These are phyloP conservation scores for Yamadazyma takamatsuzukensis DNA, from an alignment of 805 yeast species.

Conservation along the genomic window DNA sequence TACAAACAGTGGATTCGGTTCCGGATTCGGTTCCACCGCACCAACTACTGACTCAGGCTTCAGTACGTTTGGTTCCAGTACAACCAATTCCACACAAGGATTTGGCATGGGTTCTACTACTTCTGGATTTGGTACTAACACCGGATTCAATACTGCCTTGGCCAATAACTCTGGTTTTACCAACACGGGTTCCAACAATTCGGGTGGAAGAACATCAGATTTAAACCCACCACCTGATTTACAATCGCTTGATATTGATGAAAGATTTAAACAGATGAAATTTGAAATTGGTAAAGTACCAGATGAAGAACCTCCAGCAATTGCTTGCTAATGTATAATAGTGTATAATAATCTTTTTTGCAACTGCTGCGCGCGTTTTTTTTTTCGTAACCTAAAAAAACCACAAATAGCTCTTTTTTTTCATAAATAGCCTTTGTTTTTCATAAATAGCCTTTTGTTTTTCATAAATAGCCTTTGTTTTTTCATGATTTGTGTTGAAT, in stretches of 20 bases:
- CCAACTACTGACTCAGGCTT: slow-evolving; percentile 1
- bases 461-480: not conserved
- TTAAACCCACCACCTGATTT: slow-evolving; percentile 5
- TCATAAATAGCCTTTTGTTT: not conserved
- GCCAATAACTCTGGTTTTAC: too few species aligned
- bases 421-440: not conserved
- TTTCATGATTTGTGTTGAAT: slow-evolving; percentile 84
- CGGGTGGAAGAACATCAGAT: not conserved
- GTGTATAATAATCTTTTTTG: not conserved
- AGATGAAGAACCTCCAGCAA: slow-evolving; percentile 63
- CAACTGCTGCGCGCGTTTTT: too few species aligned
- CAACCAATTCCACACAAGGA: too few species aligned
- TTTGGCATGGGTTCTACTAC: slow-evolving; percentile 2
- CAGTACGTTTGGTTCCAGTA: too few species aligned
- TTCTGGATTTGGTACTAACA: slow-evolving; percentile 9
- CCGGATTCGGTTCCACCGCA: slow-evolving; percentile 4
- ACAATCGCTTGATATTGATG: slow-evolving; percentile 11
- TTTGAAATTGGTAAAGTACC: slow-evolving; percentile 68
- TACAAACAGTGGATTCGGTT: not conserved
- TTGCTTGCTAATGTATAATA: not conserved
- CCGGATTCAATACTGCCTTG: slow-evolving; percentile 9
- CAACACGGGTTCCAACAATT: slow-evolving; percentile 3
- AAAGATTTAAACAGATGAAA: slow-evolving; percentile 42
- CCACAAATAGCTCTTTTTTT: too few species aligned
- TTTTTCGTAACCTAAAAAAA: too few species aligned